Percentiles rank a stretch among this genome's conserved stretches.
phyloP scores from a whole-genome alignment of 1,284 basidiomycete genomes.

The Cutaneotrichosporon sp. region DNA sequence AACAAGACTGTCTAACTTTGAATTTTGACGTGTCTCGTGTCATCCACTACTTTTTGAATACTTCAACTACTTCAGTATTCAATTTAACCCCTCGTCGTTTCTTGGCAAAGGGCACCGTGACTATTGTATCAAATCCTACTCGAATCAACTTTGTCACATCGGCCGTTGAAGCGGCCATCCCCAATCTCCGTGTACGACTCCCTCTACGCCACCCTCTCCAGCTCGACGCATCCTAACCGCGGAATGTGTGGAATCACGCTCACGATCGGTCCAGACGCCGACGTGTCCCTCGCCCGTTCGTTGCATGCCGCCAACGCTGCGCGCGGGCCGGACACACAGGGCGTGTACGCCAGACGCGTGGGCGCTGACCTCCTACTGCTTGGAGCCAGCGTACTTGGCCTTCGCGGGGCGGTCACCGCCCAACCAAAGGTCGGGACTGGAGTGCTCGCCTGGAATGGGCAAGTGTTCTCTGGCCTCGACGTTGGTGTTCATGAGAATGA shows the following conservation, averaged over 20 bases:
- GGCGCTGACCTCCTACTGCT: conserved; percentile 54
- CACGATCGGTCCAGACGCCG: neutral
- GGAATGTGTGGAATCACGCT: conserved; percentile 46
- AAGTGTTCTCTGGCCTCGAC: conserved; percentile 76
- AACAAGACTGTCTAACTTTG: too few species aligned
- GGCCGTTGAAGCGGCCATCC: too few species aligned
- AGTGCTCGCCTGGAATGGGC: conserved; percentile 85
- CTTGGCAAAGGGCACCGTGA: too few species aligned
- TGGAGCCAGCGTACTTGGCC: conserved; percentile 73
- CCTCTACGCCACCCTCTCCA: neutral
- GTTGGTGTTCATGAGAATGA: conserved; percentile 73
- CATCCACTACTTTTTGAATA: too few species aligned
- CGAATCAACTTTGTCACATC: too few species aligned
- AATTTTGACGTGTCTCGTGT: too few species aligned
- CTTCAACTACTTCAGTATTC: too few species aligned
- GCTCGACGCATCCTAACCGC: neutral
- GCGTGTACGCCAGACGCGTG: conserved; percentile 21
- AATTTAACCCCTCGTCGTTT: too few species aligned
- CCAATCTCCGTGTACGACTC: too few species aligned
- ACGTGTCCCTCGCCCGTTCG: conserved; percentile 19
- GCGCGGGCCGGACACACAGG: conserved; percentile 40
- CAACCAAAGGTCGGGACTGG: conserved; percentile 71
- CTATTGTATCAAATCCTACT: too few species aligned
- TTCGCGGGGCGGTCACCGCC: conserved; percentile 65
- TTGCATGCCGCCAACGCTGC: conserved; percentile 24